These are phyloP conservation scores for Solanum hybrid DNA, from an alignment of 305 asterid species.

Conservation along the genomic window DNA sequence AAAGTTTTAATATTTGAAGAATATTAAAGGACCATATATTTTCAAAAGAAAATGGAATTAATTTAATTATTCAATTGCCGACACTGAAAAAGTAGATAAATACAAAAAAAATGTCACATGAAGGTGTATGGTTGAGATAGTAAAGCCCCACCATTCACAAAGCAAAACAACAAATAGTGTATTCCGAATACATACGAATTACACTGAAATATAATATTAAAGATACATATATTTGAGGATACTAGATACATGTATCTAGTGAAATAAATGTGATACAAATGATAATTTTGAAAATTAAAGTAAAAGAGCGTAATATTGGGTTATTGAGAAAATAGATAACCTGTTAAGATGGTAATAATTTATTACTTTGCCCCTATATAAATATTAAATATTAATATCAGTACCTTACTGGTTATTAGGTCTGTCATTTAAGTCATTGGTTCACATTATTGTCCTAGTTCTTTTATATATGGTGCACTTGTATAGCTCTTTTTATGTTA, in stretches of 20 bases:
- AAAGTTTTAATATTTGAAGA: not conserved
- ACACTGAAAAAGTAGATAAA: not conserved
- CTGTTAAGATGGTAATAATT: too few species aligned
- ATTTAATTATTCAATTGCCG: not conserved
- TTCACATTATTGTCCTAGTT: too few species aligned
- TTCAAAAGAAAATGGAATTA: not conserved
- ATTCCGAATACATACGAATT: too few species aligned
- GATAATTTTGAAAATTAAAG: not conserved
- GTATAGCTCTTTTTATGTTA: not conserved
- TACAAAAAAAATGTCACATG: not conserved
- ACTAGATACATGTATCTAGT: too few species aligned
- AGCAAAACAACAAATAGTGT: not conserved
- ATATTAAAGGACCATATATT: not conserved
- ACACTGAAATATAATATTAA: too few species aligned
- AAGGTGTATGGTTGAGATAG: not conserved
- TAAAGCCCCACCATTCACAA: not conserved
- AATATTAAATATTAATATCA: too few species aligned
- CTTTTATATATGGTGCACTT: not conserved
- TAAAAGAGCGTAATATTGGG: too few species aligned
- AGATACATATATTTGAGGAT: too few species aligned
- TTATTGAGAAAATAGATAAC: accelerated
- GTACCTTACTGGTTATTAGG: too few species aligned
- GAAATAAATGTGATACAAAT: too few species aligned
- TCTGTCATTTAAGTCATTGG: accelerated
- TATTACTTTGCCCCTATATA: not conserved